Evolutionary conservation across 768 basidiomycete genomes (phyloP).

Genomic region (Mrakia gelida): DNA sequence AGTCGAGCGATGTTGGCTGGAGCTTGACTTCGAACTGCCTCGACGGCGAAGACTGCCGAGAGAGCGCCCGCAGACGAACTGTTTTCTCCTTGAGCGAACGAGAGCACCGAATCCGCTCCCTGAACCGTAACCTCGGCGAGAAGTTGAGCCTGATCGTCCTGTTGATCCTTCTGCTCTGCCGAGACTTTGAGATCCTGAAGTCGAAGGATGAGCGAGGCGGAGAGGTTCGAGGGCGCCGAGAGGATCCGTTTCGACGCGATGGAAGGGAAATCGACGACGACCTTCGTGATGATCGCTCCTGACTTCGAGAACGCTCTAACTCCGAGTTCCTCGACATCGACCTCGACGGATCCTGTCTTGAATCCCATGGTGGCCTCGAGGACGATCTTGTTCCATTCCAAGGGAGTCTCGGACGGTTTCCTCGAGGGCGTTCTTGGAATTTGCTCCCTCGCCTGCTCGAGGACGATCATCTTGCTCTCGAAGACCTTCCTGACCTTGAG

Average conservation of each 20-base stretch:
- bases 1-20: constrained; percentile 76
- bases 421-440: neutral
- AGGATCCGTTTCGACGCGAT: neutral
- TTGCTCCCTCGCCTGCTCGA: constrained; percentile 3
- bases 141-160: neutral
- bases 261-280: neutral
- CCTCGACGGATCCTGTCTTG: neutral
- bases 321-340: constrained; percentile 14
- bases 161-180: neutral
- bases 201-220: neutral
- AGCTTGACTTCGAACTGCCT: constrained; percentile 46
- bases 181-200: neutral
- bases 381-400: neutral
- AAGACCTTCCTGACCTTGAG: constrained; percentile 31
- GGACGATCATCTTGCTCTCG: constrained; percentile 32
- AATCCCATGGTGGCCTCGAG: constrained; percentile 10
- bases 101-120: neutral
- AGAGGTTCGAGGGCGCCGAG: neutral
- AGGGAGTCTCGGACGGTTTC: neutral
- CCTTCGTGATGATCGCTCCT: neutral
- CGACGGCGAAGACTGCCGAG: constrained; percentile 29
- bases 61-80: neutral
- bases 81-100: neutral
- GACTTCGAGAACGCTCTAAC: neutral
- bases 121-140: constrained; percentile 1